Evolutionary conservation across 768 basidiomycete species (phyloP), one percentile per base, ranked within the genome.

Genomic region (Strobilomyces echinocephalus): DNA sequence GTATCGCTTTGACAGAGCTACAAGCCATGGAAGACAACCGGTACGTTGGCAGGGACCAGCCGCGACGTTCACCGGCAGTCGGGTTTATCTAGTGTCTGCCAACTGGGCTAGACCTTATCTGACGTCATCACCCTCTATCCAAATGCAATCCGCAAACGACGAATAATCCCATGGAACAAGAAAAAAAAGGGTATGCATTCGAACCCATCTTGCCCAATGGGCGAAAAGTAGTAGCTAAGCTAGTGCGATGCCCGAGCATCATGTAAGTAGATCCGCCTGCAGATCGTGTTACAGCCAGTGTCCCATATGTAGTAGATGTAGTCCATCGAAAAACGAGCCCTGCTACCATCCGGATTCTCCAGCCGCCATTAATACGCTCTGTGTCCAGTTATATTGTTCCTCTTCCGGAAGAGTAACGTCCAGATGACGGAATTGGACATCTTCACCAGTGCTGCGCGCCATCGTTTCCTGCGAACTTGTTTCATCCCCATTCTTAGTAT

Each of bases 341-440:
- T 40, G 47, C 66, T 41, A 71, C 73, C 72, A 74, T 20, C 63
- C 49, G 12, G 66, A 59, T 43, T 79, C 74, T 46, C 84, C 82
- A 52, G 85, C 86, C n/a, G 85, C 86, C 68, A 82, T 67, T 53
- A 91, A 66, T 46, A 91, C 88, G 59, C 83, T 86, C 62, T 77
- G 74, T 43, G 85, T 84, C 88, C 89, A 91, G 63, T 88, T 81
- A 46, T 81, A 84, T 36, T 72, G 71, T 21, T 78, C 77, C 54
- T 79, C 74, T 49, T 74, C 62, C 2, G 59, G 48, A 31, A 69
- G 58, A 30, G 57, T 21, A 16, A 70, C 49, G 18, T 71, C 58
- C 48, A 72, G 44, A 51, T 62, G 61, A 60, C 58, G 53, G 60
- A 66, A 55, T 57, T 69, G 50, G 58, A 53, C 16, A 57, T 63